phyloP scores from a whole-genome alignment of 768 basidiomycete species.

The Boletus subcaerulescens region DNA sequence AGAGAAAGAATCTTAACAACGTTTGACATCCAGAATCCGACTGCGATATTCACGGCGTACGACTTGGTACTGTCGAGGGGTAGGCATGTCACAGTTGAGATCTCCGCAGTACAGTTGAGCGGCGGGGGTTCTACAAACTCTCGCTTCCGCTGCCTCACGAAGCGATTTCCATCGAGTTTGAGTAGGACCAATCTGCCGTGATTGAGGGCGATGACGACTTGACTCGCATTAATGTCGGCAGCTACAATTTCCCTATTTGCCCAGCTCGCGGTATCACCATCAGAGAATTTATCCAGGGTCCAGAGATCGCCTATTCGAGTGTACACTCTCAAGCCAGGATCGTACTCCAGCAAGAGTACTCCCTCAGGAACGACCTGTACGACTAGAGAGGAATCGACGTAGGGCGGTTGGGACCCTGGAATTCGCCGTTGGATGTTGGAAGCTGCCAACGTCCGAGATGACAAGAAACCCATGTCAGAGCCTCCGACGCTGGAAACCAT shows the following conservation, averaged over 20 bases:
- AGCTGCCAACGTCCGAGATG: slow-evolving; percentile 60
- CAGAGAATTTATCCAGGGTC: slow-evolving; percentile 31
- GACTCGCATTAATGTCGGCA: slow-evolving; percentile 66
- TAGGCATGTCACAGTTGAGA: slow-evolving; percentile 68
- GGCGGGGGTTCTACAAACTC: slow-evolving; percentile 24
- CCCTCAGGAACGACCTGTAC: slow-evolving; percentile 71
- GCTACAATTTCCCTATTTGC: slow-evolving; percentile 52
- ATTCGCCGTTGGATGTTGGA: slow-evolving; percentile 47
- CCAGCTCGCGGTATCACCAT: slow-evolving; percentile 20
- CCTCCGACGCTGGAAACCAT: slow-evolving; percentile 23
- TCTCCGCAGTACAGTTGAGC: slow-evolving; percentile 39
- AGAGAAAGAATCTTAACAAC: slow-evolving; percentile 53
- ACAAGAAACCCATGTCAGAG: slow-evolving; percentile 49
- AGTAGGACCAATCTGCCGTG: slow-evolving; percentile 53
- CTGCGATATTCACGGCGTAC: slow-evolving; percentile 50
- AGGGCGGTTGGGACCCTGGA: slow-evolving; percentile 22
- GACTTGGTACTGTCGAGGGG: slow-evolving; percentile 48
- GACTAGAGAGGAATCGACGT: slow-evolving; percentile 50
- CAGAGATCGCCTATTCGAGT: slow-evolving; percentile 40
- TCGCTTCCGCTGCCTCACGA: slow-evolving; percentile 27
- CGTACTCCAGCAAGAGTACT: slow-evolving; percentile 55
- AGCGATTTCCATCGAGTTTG: slow-evolving; percentile 40
- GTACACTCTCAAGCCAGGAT: slow-evolving; percentile 43
- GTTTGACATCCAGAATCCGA: slow-evolving; percentile 78
- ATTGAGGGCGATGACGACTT: slow-evolving; percentile 59